These are phyloP conservation scores for Oleoguttula mirabilis DNA, from an alignment of 495 filamentous ascomycete genomes.

Conservation along the genomic window DNA sequence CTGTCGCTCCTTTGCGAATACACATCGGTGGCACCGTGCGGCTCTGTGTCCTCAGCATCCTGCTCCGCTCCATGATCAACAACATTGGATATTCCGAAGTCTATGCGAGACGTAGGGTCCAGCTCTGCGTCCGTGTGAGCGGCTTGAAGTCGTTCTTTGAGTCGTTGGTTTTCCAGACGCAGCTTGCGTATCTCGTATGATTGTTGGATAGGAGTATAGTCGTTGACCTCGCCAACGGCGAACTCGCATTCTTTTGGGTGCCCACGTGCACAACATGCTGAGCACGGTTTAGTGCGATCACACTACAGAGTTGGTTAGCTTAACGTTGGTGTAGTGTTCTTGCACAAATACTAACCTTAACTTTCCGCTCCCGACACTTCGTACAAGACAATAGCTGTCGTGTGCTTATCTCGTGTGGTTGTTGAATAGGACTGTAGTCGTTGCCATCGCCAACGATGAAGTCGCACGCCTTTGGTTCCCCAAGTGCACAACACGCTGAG, in stretches of 20 bases:
- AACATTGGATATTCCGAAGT: too few species aligned
- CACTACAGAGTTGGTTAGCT: constrained; percentile 25
- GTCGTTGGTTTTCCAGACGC: constrained; percentile 24
- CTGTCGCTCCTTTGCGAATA: too few species aligned
- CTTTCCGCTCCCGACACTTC: constrained; percentile 32
- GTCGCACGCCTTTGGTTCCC: constrained; percentile 34
- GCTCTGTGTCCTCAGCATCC: too few species aligned
- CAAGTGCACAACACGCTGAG: constrained; percentile 36
- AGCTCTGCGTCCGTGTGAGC: too few species aligned
- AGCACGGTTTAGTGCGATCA: constrained; percentile 39
- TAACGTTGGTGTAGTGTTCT: not conserved
- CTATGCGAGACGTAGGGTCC: too few species aligned
- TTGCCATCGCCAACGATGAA: constrained; percentile 34
- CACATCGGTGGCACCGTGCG: too few species aligned
- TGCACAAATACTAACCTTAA: constrained; percentile 26
- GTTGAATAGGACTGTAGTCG: constrained; percentile 33
- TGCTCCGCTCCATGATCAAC: too few species aligned
- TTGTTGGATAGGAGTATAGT: constrained; percentile 32
- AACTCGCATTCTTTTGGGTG: constrained; percentile 36
- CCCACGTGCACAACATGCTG: constrained; percentile 36
- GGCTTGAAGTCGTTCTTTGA: constrained; percentile 25
- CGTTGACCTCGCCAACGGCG: constrained; percentile 32
- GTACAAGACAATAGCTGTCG: constrained; percentile 32
- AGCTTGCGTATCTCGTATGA: constrained; percentile 31
- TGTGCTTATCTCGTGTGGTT: constrained; percentile 31